A percentile compares a stretch with the other conserved stretches of the same genome.
Conservation (phyloP, 108 stramenopile species). For the Licmophora abbreviata region DNA sequence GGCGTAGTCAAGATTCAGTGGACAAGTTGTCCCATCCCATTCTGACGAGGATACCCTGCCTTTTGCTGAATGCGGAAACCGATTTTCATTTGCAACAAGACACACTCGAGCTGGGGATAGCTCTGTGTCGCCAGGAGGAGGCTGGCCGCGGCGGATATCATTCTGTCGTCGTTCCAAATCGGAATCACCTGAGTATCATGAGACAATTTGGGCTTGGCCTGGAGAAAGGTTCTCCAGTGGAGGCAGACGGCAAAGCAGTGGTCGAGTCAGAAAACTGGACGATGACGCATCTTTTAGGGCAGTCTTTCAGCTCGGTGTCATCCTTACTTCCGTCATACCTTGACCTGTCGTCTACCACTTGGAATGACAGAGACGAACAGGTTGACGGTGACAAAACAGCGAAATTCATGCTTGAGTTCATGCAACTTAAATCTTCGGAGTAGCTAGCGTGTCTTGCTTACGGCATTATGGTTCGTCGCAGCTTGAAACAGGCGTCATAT, state of each 20-base stretch:
- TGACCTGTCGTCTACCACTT: too few species aligned
- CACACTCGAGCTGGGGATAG: background rate
- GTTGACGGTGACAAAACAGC: background rate
- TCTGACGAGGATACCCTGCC: background rate
- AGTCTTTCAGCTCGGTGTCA: background rate
- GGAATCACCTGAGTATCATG: background rate
- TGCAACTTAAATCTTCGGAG: too few species aligned
- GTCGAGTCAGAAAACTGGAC: background rate
- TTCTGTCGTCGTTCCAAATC: background rate
- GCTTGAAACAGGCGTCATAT: too few species aligned
- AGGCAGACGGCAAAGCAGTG: background rate
- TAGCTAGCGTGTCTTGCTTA: too few species aligned
- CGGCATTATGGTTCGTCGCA: too few species aligned
- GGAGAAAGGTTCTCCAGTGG: background rate
- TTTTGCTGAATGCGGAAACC: slow-evolving; percentile 4
- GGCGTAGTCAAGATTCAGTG: background rate
- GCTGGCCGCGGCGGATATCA: background rate
- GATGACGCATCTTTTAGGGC: background rate
- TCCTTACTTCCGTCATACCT: background rate
- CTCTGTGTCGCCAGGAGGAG: background rate
- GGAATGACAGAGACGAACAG: background rate
- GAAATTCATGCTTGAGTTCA: background rate
- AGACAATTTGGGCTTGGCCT: background rate
- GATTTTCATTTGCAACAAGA: slow-evolving; percentile 1
- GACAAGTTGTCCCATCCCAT: background rate